A percentile compares a stretch with the other conserved stretches of the same genome.
Conservation (phyloP, 441 rosid genomes). For the Euphorbia schlechtendalii region DNA sequence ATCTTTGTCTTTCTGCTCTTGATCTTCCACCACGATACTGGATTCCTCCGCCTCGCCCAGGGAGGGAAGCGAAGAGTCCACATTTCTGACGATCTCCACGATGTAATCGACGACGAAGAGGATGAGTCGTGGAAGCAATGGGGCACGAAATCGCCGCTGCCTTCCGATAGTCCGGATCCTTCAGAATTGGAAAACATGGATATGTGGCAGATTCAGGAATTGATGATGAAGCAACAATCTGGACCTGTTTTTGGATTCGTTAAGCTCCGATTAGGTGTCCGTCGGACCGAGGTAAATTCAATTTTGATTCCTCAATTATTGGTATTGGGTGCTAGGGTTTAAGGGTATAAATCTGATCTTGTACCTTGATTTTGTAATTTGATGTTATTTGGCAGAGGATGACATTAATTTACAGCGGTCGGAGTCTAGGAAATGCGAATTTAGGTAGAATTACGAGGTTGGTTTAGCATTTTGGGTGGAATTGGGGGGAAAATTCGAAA, state of each 20-base stretch:
- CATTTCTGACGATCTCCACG: slow-evolving; percentile 77
- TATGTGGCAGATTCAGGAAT: slow-evolving; percentile 51
- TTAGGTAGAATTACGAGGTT: too few species aligned
- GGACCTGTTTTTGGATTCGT: slow-evolving; percentile 80
- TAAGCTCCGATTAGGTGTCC: slow-evolving; percentile 67
- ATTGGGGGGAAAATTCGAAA: neutral
- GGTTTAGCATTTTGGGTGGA: neutral
- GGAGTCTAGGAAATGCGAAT: too few species aligned
- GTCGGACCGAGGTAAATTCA: slow-evolving; percentile 43
- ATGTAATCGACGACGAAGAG: slow-evolving; percentile 80
- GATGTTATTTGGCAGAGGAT: neutral
- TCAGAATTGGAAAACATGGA: slow-evolving; percentile 53
- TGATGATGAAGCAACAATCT: slow-evolving; percentile 50
- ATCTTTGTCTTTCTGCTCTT: slow-evolving; percentile 26
- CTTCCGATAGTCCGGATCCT: slow-evolving; percentile 37
- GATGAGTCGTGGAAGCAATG: slow-evolving; percentile 87
- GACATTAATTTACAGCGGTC: too few species aligned
- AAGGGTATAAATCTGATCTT: too few species aligned
- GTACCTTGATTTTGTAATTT: neutral
- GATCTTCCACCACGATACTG: slow-evolving; percentile 18
- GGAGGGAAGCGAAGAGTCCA: slow-evolving; percentile 59
- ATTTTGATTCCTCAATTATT: neutral
- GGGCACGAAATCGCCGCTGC: slow-evolving; percentile 46
- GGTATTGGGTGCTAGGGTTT: too few species aligned
- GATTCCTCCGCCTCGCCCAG: slow-evolving; percentile 27